Percentiles rank a stretch among this genome's conserved stretches.
Conservation (phyloP, 2,329 filamentous ascomycete genomes). For the Neospermospora avenae region DNA sequence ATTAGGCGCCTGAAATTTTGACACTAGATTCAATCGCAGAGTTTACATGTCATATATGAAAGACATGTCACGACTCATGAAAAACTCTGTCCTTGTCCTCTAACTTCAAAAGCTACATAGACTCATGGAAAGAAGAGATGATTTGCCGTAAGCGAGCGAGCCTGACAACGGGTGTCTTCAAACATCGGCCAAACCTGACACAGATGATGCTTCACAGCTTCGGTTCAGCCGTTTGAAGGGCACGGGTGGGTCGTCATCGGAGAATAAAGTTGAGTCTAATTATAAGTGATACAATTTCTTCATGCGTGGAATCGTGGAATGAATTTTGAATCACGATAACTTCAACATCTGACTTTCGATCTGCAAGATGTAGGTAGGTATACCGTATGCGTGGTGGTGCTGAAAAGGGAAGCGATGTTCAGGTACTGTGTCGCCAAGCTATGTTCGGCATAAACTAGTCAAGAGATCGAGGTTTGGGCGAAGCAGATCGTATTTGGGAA, state of each 20-base stretch:
- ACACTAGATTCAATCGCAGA: too few relatives aligned
- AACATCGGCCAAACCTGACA: constrained; percentile 2
- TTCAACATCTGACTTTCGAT: background rate
- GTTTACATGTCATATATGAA: too few relatives aligned
- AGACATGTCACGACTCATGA: background rate
- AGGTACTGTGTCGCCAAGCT: background rate
- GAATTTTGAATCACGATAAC: background rate
- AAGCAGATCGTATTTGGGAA: too few relatives aligned
- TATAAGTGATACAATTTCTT: background rate
- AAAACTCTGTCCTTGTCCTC: background rate
- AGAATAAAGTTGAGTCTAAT: background rate
- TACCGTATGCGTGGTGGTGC: too few relatives aligned
- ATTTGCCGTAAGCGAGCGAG: background rate
- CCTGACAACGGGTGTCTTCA: background rate
- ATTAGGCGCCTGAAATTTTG: too few relatives aligned
- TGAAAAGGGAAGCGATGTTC: background rate
- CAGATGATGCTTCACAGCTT: background rate
- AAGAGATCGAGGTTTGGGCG: background rate
- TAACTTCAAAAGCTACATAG: background rate
- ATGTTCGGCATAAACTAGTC: background rate
- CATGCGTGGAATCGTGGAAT: background rate
- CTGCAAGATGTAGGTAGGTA: background rate
- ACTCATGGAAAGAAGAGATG: background rate
- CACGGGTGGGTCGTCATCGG: background rate
- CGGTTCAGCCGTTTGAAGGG: background rate